Percentiles rank a stretch among this genome's conserved stretches.
Evolutionary conservation across 1,284 basidiomycete genomes (phyloP).

Genomic region (Sanghuangporus weigelae): DNA sequence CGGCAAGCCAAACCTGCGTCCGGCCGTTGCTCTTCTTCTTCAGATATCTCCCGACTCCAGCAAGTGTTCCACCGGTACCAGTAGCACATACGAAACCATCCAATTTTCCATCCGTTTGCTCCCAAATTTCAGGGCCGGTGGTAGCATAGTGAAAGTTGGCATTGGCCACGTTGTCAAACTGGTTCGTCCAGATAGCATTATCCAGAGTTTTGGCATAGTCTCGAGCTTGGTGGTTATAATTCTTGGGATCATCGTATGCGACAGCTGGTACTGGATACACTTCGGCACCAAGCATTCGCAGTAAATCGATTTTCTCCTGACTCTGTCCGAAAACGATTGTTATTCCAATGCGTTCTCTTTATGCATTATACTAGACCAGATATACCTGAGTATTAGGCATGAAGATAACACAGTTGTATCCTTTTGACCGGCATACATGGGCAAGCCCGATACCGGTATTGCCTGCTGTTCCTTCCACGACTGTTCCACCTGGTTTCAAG

Average conservation of each 20-base stretch:
- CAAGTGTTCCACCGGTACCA: slow-evolving; percentile 94
- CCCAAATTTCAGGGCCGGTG: slow-evolving; percentile 97
- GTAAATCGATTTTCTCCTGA: slow-evolving; percentile 97
- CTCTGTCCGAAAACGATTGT: slow-evolving; percentile 42
- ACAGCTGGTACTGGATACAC: slow-evolving; percentile 31
- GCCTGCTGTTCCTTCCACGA: slow-evolving; percentile 98
- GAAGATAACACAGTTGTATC: slow-evolving; percentile 99
- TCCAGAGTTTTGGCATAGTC: slow-evolving; percentile 77
- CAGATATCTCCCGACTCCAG: slow-evolving; percentile 82
- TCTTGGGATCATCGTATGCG: slow-evolving; percentile 85
- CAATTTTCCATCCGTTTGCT: slow-evolving; percentile 75
- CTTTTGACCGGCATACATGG: slow-evolving; percentile 88
- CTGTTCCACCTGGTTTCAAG: slow-evolving; percentile 87
- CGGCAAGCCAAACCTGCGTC: slow-evolving; percentile 91
- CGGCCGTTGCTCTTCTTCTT: slow-evolving; percentile 81
- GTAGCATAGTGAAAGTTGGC: slow-evolving; percentile 84
- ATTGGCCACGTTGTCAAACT: slow-evolving; percentile 95
- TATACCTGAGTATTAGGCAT: slow-evolving; percentile 93
- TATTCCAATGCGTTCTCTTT: background rate
- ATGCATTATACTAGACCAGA: background rate
- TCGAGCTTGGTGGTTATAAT: slow-evolving; percentile 98
- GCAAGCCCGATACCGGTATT: slow-evolving; percentile 98
- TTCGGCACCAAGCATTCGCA: slow-evolving; percentile 79
- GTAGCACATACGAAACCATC: slow-evolving; percentile 94
- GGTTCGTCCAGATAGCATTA: slow-evolving; percentile 99